Evolutionary conservation across 1,284 basidiomycete genomes (phyloP), one percentile per base, ranked within the genome.

Genomic region (Irpex sp.): DNA sequence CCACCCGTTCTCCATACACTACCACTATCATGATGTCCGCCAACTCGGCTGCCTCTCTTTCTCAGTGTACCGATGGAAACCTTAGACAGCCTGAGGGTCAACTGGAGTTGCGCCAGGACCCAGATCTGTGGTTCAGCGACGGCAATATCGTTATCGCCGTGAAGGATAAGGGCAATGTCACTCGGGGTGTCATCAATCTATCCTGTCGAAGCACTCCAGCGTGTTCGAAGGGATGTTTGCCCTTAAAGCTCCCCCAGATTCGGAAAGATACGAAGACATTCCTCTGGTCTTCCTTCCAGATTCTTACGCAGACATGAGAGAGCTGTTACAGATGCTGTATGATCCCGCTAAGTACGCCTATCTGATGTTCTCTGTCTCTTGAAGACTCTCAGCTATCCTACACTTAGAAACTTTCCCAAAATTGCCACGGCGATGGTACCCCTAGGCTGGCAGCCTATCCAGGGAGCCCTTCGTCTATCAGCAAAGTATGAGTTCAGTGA

Each of bases 61-160:
- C 28, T 28, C 28, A 28, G 28, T 28, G 28, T 28, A 28, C 28
- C 28, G 28, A 28, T 5, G 28, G 28, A 28, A 28, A 28, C 28
- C 28, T 28, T 28, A 5, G 28, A 28, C 28, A 28, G 28, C 28
- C 28, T 28, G 28, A 28, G 28, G 28, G 28, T 28, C 28, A 28
- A 28, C 28, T 28, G 28, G 39, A 42, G n/a, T 42, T 56, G n/a
- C 5, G 51, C 18, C 58, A 62, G 9, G 64, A 65, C 47, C 42
- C 45, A 4, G 19, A 47, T 3, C 18, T 65, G 5, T 63, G 64
- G 61, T 39, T 63, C 8, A 37, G 23, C 14, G 65, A 66, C 48
- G 65, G 65, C 5, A 63, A 66, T 35, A 36, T 66, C 16, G 61
- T 66, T 12, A 48, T 66, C 9, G 10, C 36, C 48, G 23, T 45